Percentiles rank a stretch among this genome's conserved stretches.
These are phyloP conservation scores for Kalanchoe fedtschenkoi DNA, from an alignment of 164 flowering plant genomes.

Conservation along the genomic window DNA sequence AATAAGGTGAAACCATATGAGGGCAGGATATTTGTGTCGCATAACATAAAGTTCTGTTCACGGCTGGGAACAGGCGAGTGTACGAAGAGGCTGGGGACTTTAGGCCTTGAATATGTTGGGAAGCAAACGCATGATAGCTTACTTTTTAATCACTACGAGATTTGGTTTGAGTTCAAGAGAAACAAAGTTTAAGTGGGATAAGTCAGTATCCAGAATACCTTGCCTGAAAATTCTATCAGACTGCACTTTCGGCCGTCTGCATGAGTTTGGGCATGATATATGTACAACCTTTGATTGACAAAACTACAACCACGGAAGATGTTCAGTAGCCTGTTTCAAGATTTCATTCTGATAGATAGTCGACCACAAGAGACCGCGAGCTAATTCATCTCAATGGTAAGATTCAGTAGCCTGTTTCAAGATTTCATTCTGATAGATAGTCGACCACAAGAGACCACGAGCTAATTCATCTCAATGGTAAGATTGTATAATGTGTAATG, in stretches of 20 bases:
- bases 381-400: no score
- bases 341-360: no score
- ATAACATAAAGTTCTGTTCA: constrained; percentile 87
- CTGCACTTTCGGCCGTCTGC: neutral
- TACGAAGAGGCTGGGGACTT: constrained; percentile 42
- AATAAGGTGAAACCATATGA: constrained; percentile 49
- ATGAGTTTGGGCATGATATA: neutral
- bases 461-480: no score
- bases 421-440: no score
- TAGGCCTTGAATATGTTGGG: constrained; percentile 75
- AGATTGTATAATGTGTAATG: no score
- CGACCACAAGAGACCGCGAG: no score
- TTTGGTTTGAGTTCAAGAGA: constrained; percentile 68
- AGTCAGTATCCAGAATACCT: neutral
- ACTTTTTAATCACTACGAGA: constrained; percentile 88
- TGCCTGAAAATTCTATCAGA: neutral
- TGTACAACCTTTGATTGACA: neutral
- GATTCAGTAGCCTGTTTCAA: no score
- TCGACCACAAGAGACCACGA: no score
- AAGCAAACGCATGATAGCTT: constrained; percentile 93
- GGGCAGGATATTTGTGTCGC: constrained; percentile 87
- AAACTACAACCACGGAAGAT: neutral
- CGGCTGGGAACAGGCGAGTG: constrained; percentile 87
- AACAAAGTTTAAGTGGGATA: neutral
- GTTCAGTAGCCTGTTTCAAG: no score